These are phyloP conservation scores for Rhododendron molle DNA, from an alignment of 148 eudicot genomes.

Conservation along the genomic window DNA sequence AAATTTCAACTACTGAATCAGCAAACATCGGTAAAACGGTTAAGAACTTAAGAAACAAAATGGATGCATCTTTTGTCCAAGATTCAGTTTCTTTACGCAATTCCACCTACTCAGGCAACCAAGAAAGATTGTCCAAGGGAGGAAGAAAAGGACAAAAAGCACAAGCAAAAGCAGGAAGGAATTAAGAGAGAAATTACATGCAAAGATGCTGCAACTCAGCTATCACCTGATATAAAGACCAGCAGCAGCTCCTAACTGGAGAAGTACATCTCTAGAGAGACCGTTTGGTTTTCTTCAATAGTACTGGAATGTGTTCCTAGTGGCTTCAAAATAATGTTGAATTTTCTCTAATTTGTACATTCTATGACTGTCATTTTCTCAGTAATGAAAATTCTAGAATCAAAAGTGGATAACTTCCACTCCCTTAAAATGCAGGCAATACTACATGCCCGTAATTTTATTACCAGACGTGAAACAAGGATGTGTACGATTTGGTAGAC, in stretches of 20 bases:
- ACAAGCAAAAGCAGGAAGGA: slow-evolving; percentile 27
- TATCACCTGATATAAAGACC: slow-evolving; percentile 5
- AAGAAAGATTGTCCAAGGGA: slow-evolving; percentile 29
- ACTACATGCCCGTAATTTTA: not conserved
- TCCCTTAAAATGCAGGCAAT: not conserved
- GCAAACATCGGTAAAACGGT: not conserved
- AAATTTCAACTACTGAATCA: not conserved
- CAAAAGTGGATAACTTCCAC: not conserved
- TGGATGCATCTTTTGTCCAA: not conserved
- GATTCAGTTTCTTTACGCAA: not conserved
- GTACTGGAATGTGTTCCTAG: not conserved
- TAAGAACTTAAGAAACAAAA: not conserved
- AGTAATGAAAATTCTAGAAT: not conserved
- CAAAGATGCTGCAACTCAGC: slow-evolving; percentile 19
- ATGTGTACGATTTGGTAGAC: not conserved
- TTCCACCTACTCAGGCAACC: slow-evolving; percentile 22
- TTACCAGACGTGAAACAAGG: not conserved
- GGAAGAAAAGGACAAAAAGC: slow-evolving; percentile 25
- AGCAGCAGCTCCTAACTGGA: slow-evolving; percentile 15
- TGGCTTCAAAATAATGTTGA: not conserved
- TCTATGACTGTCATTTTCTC: not conserved
- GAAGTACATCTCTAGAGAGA: not conserved
- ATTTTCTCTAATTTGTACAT: slow-evolving; percentile 7
- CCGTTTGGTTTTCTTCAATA: not conserved
- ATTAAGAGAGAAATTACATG: slow-evolving; percentile 18